A percentile compares a stretch with the other conserved stretches of the same genome.
Evolutionary conservation across 148 eudicot genomes (phyloP).

Genomic region (Beta vulgaris): DNA sequence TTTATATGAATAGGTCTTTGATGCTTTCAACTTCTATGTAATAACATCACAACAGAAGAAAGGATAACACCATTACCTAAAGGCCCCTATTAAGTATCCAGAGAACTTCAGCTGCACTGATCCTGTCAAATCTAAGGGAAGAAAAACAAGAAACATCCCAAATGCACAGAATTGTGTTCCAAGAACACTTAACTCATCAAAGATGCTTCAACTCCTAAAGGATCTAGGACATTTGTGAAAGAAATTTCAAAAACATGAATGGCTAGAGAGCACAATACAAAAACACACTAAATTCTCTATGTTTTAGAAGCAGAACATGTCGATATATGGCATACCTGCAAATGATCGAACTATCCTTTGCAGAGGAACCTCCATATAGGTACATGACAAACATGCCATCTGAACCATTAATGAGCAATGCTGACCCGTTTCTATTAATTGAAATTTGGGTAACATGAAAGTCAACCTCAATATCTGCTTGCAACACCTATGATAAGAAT

Average conservation of each 20-base stretch:
- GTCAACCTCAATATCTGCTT: slow-evolving; percentile 51
- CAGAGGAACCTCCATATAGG: slow-evolving; percentile 61
- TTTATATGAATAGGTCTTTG: background rate
- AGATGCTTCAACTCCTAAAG: background rate
- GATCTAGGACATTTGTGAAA: background rate
- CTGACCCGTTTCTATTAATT: slow-evolving; percentile 80
- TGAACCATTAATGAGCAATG: slow-evolving; percentile 61
- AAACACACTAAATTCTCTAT: background rate
- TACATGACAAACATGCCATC: slow-evolving; percentile 67
- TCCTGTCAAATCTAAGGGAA: background rate
- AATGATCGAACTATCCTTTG: slow-evolving; percentile 47
- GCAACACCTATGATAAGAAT: slow-evolving; percentile 56
- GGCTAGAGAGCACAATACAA: background rate
- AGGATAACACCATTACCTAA: too few relatives aligned
- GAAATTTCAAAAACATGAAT: background rate
- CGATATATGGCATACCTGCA: slow-evolving; percentile 57
- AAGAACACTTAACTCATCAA: background rate
- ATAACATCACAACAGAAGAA: background rate
- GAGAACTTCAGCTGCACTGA: background rate
- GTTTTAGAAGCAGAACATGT: background rate
- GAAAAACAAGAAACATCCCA: background rate
- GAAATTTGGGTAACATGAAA: slow-evolving; percentile 64
- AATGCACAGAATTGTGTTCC: too few relatives aligned
- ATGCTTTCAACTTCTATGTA: background rate
- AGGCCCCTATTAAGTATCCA: too few relatives aligned